Evolutionary conservation across 1,284 basidiomycete species (phyloP), one percentile per base, ranked within the genome.

Genomic region (Moesziomyces sp.): DNA sequence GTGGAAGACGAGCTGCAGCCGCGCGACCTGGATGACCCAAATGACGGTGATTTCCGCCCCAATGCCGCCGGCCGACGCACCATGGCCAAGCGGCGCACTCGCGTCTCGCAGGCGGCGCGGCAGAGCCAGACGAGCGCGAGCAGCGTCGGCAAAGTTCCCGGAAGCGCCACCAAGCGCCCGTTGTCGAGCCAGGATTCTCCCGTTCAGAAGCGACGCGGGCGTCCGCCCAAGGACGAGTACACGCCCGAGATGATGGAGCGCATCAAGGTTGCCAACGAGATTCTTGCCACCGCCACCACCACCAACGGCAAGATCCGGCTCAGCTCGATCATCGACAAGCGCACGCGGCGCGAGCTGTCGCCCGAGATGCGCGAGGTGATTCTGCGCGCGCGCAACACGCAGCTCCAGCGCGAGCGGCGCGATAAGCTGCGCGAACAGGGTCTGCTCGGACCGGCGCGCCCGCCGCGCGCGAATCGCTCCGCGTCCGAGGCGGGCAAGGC

Each of bases 21-120:
- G 30, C 10, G 9, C 1, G 6, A 40, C 28, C 11, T 23, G 6
- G 3, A 35, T 3, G 51, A 60, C 9, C 66, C 66, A 1, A 69
- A 63, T n/a, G 66, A 69, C 35, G 45, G 33, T 19, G 66, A 69
- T 24, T 69, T 69, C 24, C 52, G 58, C 6, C 64, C 49, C 13
- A 52, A 49, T 24, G 11, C 38, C 6, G 16, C 38, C 18, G 51
- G 19, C 24, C 45, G 56, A n/a, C 19, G 46, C 0, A 5, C 38
- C 16, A n/a, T 35, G 19, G 10, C 33, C 19, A 53, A 50, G 19
- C 55, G 62, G 5, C n/a, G 18, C 2, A n/a, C 30, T 7, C 61
- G 61, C 14, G 21, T 18, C n/a, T 54, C 53, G 10, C 33, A 44
- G 38, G 16, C 14, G 14, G 14, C 38, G 18, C 14, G 38, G 18